Percentiles rank a stretch among this genome's conserved stretches.
These are phyloP conservation scores for Ceratocystis ficicola DNA, from an alignment of 2,329 filamentous ascomycete genomes.

Conservation along the genomic window DNA sequence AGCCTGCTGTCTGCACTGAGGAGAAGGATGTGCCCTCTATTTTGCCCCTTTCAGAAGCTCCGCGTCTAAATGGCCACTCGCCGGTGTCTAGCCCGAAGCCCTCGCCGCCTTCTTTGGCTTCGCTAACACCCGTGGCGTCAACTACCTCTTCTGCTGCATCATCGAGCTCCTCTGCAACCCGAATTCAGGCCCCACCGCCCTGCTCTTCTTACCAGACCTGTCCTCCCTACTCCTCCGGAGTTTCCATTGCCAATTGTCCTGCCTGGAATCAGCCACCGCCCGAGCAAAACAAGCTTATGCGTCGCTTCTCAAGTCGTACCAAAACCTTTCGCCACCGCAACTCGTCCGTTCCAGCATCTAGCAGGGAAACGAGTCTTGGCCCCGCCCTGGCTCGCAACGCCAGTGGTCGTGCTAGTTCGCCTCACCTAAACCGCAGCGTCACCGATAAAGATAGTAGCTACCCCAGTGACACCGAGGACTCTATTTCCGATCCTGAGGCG, in stretches of 20 bases:
- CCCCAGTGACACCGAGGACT: conserved; percentile 36
- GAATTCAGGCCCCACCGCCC: conserved; percentile 23
- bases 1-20: neutral
- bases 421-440: conserved; percentile 47
- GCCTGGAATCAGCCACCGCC: neutral
- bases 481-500: conserved; percentile 38
- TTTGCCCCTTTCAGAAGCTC: neutral
- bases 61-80: neutral
- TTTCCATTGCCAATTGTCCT: neutral
- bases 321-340: conserved; percentile 57
- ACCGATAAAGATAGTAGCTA: conserved; percentile 39
- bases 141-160: conserved; percentile 19
- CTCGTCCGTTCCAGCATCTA: conserved; percentile 63
- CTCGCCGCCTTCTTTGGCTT: neutral
- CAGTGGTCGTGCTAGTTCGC: conserved; percentile 75
- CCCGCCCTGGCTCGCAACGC: conserved; percentile 76
- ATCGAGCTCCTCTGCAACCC: conserved; percentile 15
- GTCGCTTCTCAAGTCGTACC: conserved; percentile 72
- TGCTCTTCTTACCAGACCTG: neutral
- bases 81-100: neutral
- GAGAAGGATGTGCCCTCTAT: neutral
- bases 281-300: conserved; percentile 51
- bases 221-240: too few relatives aligned
- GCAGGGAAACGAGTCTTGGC: conserved; percentile 76
- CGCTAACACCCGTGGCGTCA: neutral